Percentiles rank a stretch among this genome's conserved stretches.
Evolutionary conservation across 129 eudicot genomes (phyloP).

Genomic region (Glebionis coronaria): DNA sequence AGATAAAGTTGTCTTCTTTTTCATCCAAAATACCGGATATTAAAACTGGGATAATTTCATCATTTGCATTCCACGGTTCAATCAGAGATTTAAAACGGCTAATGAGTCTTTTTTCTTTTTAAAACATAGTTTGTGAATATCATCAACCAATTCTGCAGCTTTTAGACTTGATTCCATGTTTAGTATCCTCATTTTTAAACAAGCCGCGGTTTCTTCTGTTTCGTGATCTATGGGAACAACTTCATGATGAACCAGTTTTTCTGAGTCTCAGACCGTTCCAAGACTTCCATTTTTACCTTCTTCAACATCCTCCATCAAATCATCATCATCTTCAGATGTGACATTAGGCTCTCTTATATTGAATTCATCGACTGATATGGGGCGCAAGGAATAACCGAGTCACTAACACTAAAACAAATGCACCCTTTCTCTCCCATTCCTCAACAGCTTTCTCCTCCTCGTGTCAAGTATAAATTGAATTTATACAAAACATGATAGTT

Average conservation of each 20-base stretch:
- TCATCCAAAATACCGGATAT: conserved; percentile 42
- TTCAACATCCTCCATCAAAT: no score
- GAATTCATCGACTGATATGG: conserved; percentile 39
- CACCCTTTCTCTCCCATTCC: no score
- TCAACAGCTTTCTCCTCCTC: no score
- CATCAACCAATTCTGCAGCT: no score
- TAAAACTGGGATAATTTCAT: conserved; percentile 54
- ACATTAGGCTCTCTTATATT: conserved; percentile 25
- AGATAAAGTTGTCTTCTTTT: conserved; percentile 41
- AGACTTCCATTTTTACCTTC: conserved; percentile 20
- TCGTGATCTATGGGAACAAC: no score
- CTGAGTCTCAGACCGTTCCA: conserved; percentile 15
- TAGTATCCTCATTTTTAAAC: no score
- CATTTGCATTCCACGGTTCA: no score
- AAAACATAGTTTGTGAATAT: no score
- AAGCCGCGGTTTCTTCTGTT: no score
- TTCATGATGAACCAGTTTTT: conserved; percentile 8
- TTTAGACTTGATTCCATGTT: conserved; percentile 38
- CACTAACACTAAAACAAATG: conserved; percentile 27
- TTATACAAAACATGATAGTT: no score
- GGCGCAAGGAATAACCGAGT: conserved; percentile 61
- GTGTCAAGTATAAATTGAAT: no score
- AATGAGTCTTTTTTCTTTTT: conserved; percentile 32
- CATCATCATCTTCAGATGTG: no score
- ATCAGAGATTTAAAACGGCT: conserved; percentile 44